Evolutionary conservation across 129 eudicot genomes (phyloP), one percentile per base, ranked within the genome.

Genomic region (Pulicaria dysenterica): DNA sequence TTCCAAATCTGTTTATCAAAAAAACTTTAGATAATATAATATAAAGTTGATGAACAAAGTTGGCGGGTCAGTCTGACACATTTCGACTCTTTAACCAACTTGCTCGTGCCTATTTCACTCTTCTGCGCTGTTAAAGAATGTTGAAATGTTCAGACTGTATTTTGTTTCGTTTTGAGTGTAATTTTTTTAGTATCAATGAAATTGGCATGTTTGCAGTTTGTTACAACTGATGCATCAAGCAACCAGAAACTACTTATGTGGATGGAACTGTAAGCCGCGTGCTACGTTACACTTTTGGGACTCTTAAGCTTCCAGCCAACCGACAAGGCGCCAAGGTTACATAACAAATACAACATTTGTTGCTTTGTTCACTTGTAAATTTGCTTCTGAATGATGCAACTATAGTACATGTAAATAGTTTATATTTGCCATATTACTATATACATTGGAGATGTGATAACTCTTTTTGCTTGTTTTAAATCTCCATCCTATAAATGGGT

Each of bases 181-280:
- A 49, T 69, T 62, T 15, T 62, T 16, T 8, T 12, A 19, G 42
- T 12, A n/a, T 64, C 16, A 48, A 24, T 69, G 31, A 39, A 49
- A 59, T 44, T 69, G 67, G 34, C 7, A 19, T 49, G 9, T 39
- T 64, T 64, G 80, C 84, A 88, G 91, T 70, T 85, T 64, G 86
- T 83, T 53, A 82, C 77, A 65, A 80, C 68, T 37, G 82, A 80
- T 60, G 71, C 86, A 50, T 75, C 86, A 46, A 78, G 63, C 61
- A 83, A 85, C 31, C 82, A 64, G 77, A 73, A 67, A 74, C 80
- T 88, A 68, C 83, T 88, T 31, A 88, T 88, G 95, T 75, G 79
- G 63, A 80, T 83, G 83, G 91, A 83, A 57, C 64, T 88, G 60
- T 82, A 51, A 76, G 72, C 58, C 16, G 13, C 39, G 43, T 31